Conservation (phyloP, 1,284 basidiomycete species). For the Boletus semigastroideus region DNA sequence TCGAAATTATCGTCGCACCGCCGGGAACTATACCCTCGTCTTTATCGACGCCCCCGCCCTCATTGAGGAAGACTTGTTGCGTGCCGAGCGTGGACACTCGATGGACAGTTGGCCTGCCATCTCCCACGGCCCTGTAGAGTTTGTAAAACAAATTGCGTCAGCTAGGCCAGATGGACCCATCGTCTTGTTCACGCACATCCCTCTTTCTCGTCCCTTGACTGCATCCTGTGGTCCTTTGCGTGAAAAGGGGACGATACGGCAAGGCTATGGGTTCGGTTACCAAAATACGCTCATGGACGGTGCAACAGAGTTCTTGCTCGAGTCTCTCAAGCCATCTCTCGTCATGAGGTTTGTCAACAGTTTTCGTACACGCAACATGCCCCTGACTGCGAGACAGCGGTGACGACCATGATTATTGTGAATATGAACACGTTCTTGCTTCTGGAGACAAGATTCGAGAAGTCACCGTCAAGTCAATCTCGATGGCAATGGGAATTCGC, state of each 20-base stretch:
- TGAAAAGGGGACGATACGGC: constrained; percentile 69
- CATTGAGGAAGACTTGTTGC: constrained; percentile 74
- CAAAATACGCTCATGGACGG: constrained; percentile 78
- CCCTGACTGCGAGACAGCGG: constrained; percentile 48
- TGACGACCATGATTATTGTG: constrained; percentile 89
- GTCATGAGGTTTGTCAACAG: constrained; percentile 66
- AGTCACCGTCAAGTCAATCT: constrained; percentile 83
- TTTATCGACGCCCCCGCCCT: constrained; percentile 71
- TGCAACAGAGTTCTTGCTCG: constrained; percentile 69
- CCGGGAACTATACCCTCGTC: constrained; percentile 71
- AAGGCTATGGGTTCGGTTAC: constrained; percentile 79
- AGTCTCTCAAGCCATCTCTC: constrained; percentile 59
- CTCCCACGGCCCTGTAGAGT: constrained; percentile 66
- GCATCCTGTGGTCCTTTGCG: constrained; percentile 74
- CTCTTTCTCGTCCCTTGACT: constrained; percentile 69
- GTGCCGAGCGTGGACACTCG: constrained; percentile 49
- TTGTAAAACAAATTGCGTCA: constrained; percentile 59
- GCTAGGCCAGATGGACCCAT: constrained; percentile 43
- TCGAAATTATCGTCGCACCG: constrained; percentile 47
- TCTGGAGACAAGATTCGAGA: constrained; percentile 47
- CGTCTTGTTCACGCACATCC: constrained; percentile 81
- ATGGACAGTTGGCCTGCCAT: constrained; percentile 63
- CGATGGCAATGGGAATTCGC: constrained; percentile 74
- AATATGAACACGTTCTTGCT: constrained; percentile 55
- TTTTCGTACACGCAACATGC: neutral